phyloP scores from a whole-genome alignment of 768 basidiomycete species.

The Tephrocybe rancida region DNA sequence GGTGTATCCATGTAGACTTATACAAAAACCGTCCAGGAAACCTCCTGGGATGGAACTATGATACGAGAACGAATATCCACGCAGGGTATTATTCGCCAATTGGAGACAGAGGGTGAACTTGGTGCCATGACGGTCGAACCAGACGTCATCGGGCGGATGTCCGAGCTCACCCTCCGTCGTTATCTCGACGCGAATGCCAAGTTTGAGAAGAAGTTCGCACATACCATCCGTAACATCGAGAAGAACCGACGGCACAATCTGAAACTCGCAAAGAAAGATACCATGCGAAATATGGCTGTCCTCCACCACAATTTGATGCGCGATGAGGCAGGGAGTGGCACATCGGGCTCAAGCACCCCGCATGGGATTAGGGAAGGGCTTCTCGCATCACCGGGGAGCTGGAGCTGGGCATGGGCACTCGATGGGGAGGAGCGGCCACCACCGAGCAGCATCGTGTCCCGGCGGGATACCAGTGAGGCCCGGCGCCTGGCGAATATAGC shows the following conservation, averaged over 20 bases:
- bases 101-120: slow-evolving; percentile 74
- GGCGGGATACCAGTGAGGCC: slow-evolving; percentile 85
- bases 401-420: slow-evolving; percentile 87
- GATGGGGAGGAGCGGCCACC: slow-evolving; percentile 83
- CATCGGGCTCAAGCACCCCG: slow-evolving; percentile 17
- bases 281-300: slow-evolving; percentile 51
- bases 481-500: slow-evolving; percentile 72
- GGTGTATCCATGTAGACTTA: not conserved
- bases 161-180: slow-evolving; percentile 75
- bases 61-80: slow-evolving; percentile 91
- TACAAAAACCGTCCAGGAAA: slow-evolving; percentile 28
- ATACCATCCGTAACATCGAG: slow-evolving; percentile 58
- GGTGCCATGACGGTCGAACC: slow-evolving; percentile 64
- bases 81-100: slow-evolving; percentile 75
- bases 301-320: slow-evolving; percentile 41
- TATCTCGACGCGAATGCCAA: slow-evolving; percentile 64
- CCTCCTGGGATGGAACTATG: slow-evolving; percentile 60
- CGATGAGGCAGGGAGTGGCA: slow-evolving; percentile 27
- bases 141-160: slow-evolving; percentile 71
- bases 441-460: slow-evolving; percentile 88
- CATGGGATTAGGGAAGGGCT: slow-evolving; percentile 37
- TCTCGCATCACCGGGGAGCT: slow-evolving; percentile 51
- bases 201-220: slow-evolving; percentile 71
- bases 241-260: slow-evolving; percentile 67
- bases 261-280: slow-evolving; percentile 65